A percentile compares a stretch with the other conserved stretches of the same genome.
Conservation (phyloP, 2,329 filamentous ascomycete genomes). For the Talaromyces marneffei region DNA sequence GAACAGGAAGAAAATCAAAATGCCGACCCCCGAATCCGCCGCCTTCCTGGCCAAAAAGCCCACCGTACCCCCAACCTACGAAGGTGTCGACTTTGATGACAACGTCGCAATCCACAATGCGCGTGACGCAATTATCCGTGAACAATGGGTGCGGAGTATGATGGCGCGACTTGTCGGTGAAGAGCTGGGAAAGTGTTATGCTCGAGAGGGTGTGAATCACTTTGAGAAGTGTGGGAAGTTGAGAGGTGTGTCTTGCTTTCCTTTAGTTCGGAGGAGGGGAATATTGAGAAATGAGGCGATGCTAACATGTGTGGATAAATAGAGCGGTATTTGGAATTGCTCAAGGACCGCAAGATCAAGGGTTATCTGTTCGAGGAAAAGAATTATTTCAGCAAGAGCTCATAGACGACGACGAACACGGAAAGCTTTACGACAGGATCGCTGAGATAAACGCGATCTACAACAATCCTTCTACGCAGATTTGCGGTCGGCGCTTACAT, state of each 20-base stretch:
- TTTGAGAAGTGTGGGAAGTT: conserved; percentile 62
- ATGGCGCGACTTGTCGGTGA: conserved; percentile 61
- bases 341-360: conserved; percentile 58
- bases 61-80: conserved; percentile 59
- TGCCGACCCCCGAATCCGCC: conserved; percentile 61
- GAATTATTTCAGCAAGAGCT: conserved; percentile 49
- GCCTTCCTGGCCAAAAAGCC: conserved; percentile 61
- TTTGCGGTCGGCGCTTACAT: background rate
- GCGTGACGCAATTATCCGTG: conserved; percentile 59
- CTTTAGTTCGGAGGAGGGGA: background rate
- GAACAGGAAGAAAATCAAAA: conserved; percentile 29
- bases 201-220: conserved; percentile 60
- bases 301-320: conserved; percentile 10
- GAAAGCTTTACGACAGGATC: background rate
- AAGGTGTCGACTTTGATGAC: conserved; percentile 62
- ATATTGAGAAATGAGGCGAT: background rate
- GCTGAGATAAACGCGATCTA: background rate
- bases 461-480: background rate
- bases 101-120: conserved; percentile 58
- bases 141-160: conserved; percentile 65
- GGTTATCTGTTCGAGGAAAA: conserved; percentile 61
- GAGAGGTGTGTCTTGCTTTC: conserved; percentile 48
- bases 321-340: conserved; percentile 61
- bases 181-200: conserved; percentile 63
- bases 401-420: background rate